Conservation (phyloP, 257 asterid species). For the Ehretia macrophylla region DNA sequence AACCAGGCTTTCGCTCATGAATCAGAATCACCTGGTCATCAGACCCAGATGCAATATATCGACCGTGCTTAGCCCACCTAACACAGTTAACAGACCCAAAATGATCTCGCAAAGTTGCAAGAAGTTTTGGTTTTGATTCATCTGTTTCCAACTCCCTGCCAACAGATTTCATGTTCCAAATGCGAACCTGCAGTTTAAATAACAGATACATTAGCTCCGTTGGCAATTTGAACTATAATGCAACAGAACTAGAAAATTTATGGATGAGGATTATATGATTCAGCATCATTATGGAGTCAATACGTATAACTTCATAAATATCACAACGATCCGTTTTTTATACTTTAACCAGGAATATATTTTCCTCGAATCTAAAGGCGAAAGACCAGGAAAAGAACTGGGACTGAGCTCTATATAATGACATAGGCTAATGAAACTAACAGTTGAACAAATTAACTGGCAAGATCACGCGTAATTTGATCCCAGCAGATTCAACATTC, state of each 20-base stretch:
- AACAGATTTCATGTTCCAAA: conserved; percentile 89
- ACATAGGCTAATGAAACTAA: too few species aligned
- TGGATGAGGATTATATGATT: too few species aligned
- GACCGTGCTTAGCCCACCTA: conserved; percentile 97
- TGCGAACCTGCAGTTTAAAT: conserved; percentile 62
- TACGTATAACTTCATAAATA: too few species aligned
- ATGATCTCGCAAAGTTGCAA: conserved; percentile 91
- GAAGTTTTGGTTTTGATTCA: conserved; percentile 65
- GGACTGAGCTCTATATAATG: background rate
- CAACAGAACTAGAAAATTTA: too few species aligned
- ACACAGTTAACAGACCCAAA: conserved; percentile 98
- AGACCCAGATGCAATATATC: conserved; percentile 94
- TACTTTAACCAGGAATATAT: background rate
- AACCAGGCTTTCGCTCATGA: conserved; percentile 96
- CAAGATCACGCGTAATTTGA: too few species aligned
- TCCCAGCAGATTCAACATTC: too few species aligned
- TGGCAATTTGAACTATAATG: too few species aligned
- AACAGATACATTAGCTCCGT: background rate
- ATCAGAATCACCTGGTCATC: conserved; percentile 94
- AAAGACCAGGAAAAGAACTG: too few species aligned
- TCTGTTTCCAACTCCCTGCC: conserved; percentile 56
- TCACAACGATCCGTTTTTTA: too few species aligned
- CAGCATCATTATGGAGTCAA: background rate
- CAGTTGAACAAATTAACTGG: too few species aligned
- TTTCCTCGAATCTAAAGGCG: too few species aligned